Base-by-base conservation (phyloP, 352 stramenopile genomes). In the Sclerospora graminicola region DNA sequence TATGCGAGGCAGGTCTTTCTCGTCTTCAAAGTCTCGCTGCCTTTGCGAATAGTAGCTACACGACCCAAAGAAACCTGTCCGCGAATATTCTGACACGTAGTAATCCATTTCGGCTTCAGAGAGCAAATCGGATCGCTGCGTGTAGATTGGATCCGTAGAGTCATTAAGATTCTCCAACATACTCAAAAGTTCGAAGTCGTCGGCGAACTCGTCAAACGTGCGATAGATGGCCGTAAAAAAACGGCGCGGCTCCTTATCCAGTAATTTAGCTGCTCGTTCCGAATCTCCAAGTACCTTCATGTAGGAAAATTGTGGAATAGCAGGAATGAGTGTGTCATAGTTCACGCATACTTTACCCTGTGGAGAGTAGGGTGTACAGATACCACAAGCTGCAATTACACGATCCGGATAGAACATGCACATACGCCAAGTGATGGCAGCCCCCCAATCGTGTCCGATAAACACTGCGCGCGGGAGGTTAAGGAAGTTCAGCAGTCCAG, bases 391-490 rank as follows among this genome's bases (percentile, higher is more conserved):
- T 26, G 65, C 75, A 23, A 80, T 40, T 15, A 84, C 68, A 2
- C 75, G 67, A 24, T 73, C 50, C 2, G 67, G 69, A 34, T 84
- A 60, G 50, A 71, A 82, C 28, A 84, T 42, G 38, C 64, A 65
- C 44, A 75, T 71, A 31, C 60, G 48, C 62, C 65, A 87, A 4
- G 74, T 66, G 4, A 65, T 52, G 16, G 39, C 48, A 8, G 66
- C 74, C 5, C 74, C 74, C 74, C 74, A 87, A 52, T 87, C 71
- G 31, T 87, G 75, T 10, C 69, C 69, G n/a, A 78, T 51, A 38
- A 84, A 68, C 15, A 78, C 63, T 7, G 53, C 61, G n/a, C n/a
- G n/a, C n/a, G n/a, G n/a, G n/a, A n/a, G n/a, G n/a, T n/a, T n/a
- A n/a, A n/a, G n/a, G n/a, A n/a, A n/a, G n/a, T 49, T 76, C 24